Evolutionary conservation across 1,284 basidiomycete genomes (phyloP), one percentile per base, ranked within the genome.

Genomic region (Tilletiaria anomala): DNA sequence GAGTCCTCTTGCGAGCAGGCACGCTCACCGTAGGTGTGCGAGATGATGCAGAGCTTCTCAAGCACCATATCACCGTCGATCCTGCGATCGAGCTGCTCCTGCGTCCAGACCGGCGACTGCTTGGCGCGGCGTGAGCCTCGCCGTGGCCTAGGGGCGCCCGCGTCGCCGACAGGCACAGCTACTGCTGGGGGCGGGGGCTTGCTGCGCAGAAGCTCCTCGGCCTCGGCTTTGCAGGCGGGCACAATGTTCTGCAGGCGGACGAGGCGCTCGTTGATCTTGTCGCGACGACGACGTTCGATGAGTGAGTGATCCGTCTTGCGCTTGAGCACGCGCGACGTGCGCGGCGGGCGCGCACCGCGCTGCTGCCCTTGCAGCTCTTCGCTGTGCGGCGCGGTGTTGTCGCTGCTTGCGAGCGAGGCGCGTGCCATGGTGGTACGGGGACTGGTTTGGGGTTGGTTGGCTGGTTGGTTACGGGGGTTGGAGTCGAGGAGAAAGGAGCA

Each of bases 211-310:
- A 43, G 18, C n/a, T 43, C 56, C 21, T 44, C 43, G n/a, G 54
- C 58, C 40, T 66, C 57, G 17, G 53, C 47, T 33, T 50, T 50
- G 31, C 64, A 66, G 6, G 64, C 64, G 0, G 64, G 64, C 8
- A 66, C 55, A 12, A 49, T 38, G 29, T 44, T 43, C 34, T 65
- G 61, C 21, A 66, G 40, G 12, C 47, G 38, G 26, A 65, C 49
- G 6, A 66, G 55, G 37, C 59, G 56, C 39, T 66, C 62, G 45
- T 66, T 66, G 54, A 66, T 66, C 51, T 66, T 66, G 34, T 63
- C 60, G 15, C 64, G 38, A 8, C 64, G 44, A 15, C 62, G 51
- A 6, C 64, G 39, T 43, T 66, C 64, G 34, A 66, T 66, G 44
- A 65, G 47, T 15, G 56, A 59, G 41, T 66, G 64, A 34, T 57